Evolutionary conservation across 2,329 filamentous ascomycete species (phyloP).

Genomic region (Lasiodiplodia citricola): DNA sequence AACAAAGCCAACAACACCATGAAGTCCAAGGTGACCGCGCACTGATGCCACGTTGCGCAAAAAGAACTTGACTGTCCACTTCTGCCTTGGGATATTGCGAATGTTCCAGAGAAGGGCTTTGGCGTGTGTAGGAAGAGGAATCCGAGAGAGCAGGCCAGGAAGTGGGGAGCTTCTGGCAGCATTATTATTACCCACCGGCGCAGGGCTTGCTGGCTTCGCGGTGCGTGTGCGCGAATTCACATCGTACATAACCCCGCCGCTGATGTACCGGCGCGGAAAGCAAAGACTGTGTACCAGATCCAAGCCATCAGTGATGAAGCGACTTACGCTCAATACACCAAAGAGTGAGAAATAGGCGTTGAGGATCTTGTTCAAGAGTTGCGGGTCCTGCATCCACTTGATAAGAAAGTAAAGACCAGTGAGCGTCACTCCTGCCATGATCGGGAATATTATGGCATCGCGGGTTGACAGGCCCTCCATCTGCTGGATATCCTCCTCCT

Average conservation of each 20-base stretch:
- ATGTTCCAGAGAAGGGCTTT: slow-evolving; percentile 54
- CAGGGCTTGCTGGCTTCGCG: not conserved
- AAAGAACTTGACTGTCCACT: slow-evolving; percentile 57
- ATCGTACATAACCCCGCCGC: slow-evolving; percentile 57
- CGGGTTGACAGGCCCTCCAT: slow-evolving; percentile 74
- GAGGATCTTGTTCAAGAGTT: slow-evolving; percentile 80
- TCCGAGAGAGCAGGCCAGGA: slow-evolving; percentile 54
- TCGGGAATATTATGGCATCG: slow-evolving; percentile 84
- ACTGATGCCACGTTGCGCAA: slow-evolving; percentile 58
- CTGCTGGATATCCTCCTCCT: slow-evolving; percentile 59
- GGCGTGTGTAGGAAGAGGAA: slow-evolving; percentile 51
- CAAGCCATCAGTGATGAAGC: slow-evolving; percentile 74
- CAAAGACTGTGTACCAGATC: slow-evolving; percentile 68
- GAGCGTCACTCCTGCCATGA: slow-evolving; percentile 75
- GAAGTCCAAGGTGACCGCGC: slow-evolving; percentile 59
- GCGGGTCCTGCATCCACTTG: slow-evolving; percentile 83
- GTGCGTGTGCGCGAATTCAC: slow-evolving; percentile 37
- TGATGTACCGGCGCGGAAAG: slow-evolving; percentile 74
- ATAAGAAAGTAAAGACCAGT: slow-evolving; percentile 84
- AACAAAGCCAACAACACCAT: slow-evolving; percentile 62
- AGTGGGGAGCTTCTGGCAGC: slow-evolving; percentile 51
- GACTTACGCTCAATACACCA: slow-evolving; percentile 76
- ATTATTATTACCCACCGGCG: slow-evolving; percentile 1
- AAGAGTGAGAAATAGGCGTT: slow-evolving; percentile 82
- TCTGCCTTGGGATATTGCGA: slow-evolving; percentile 55